Base-by-base conservation (phyloP, 1,284 basidiomycete genomes). In the Hymenochaete sp. region DNA sequence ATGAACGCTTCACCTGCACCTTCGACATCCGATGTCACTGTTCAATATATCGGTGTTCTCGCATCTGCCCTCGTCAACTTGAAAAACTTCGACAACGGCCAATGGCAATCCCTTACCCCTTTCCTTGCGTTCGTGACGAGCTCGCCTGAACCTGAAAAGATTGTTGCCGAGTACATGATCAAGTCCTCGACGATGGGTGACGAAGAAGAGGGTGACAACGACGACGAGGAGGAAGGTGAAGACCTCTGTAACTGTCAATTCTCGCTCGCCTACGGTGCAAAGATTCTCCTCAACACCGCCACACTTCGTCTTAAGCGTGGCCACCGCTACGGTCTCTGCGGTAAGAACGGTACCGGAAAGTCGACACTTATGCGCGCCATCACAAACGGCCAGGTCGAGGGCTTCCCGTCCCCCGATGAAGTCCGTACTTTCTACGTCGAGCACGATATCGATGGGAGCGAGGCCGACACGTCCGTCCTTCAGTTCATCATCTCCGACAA, bases 401-500 rank as follows among this genome's bases (percentile, higher is more conserved):
- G 93, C 57, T 97, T 97, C 84, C 93, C 93, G 18, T 92, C 89
- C 29, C 90, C 89, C 47, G 87, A 93, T 53, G 85, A 91, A 62
- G 93, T 97, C 65, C 89, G 93, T 63, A 97, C 93, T 55, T 96
- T 95, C 81, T 96, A 96, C 71, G 93, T 97, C 62, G 93, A 96
- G 76, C 93, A 97, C 76, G 93, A 96, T 65, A 95, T 97, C 58
- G 93, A 97, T 61, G 93, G 93, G 50, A 86, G 79, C 63, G 93
- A 96, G 68, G 92, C 80, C 54, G 88, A 92, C 25, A 96, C 87
- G 52, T 83, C 91, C 42, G 84, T 97, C 56, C 75, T 95, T 53
- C 71, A 87, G 63, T 97, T 93, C 73, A 93, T 96, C 58, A 62
- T 90, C 53, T 62, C 70, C 50, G 93, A 97, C 71, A 82, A 81